A percentile compares a stretch with the other conserved stretches of the same genome.
Conservation (phyloP, 148 eudicot species). For the Limonium bicolor region DNA sequence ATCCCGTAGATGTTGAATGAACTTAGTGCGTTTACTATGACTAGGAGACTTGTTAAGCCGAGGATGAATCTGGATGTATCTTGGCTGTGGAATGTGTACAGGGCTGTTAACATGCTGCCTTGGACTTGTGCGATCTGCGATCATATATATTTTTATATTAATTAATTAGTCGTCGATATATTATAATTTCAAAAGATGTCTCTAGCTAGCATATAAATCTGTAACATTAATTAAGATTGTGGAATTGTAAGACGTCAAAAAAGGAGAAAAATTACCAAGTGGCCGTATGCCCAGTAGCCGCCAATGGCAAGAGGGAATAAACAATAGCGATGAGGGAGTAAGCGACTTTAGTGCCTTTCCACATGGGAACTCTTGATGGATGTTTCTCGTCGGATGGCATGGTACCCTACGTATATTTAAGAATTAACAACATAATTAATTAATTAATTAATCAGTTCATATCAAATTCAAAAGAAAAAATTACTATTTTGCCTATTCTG, state of each 20-base stretch:
- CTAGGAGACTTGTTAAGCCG: conserved; percentile 31
- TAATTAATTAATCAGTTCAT: too few species aligned
- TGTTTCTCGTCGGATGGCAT: conserved; percentile 88
- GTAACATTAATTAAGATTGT: too few species aligned
- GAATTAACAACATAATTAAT: too few species aligned
- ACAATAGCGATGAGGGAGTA: conserved; percentile 53
- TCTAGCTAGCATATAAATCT: too few species aligned
- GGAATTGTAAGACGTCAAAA: too few species aligned
- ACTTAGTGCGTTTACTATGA: conserved; percentile 49
- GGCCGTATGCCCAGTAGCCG: conserved; percentile 88
- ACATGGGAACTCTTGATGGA: conserved; percentile 82
- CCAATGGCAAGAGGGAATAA: conserved; percentile 72
- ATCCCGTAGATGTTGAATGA: conserved; percentile 80
- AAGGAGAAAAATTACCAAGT: too few species aligned
- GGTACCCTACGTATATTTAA: conserved; percentile 78
- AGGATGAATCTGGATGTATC: conserved; percentile 31
- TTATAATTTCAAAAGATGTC: too few species aligned
- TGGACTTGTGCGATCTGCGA: conserved; percentile 50
- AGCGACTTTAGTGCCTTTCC: conserved; percentile 65
- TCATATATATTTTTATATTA: too few species aligned
- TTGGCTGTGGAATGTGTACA: conserved; percentile 35
- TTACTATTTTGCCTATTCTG: too few species aligned
- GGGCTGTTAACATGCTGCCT: conserved; percentile 58
- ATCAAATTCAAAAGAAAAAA: too few species aligned
- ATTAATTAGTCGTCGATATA: too few species aligned